Conservation (phyloP, 2,329 filamentous ascomycete genomes). For the Westerdykella ornata region DNA sequence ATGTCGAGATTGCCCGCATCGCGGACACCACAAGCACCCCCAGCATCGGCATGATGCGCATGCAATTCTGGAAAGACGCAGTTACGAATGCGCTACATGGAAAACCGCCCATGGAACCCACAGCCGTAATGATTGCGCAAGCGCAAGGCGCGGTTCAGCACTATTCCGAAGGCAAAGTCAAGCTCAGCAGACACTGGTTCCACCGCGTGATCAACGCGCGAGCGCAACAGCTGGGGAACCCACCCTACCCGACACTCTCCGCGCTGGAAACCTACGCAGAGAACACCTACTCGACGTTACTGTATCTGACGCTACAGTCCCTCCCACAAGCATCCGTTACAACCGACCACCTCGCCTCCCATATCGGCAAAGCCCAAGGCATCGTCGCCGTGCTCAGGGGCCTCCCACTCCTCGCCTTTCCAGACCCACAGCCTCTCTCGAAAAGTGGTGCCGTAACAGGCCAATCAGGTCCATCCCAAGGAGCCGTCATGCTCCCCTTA, state of each 20-base stretch:
- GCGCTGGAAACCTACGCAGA: slow-evolving; percentile 84
- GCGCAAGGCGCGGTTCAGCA: slow-evolving; percentile 55
- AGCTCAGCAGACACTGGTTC: slow-evolving; percentile 52
- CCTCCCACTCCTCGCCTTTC: slow-evolving; percentile 79
- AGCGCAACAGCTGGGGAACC: slow-evolving; percentile 75
- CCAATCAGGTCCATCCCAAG: slow-evolving; percentile 46
- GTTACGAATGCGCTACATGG: slow-evolving; percentile 71
- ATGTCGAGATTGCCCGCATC: slow-evolving; percentile 83
- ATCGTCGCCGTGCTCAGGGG: slow-evolving; percentile 83
- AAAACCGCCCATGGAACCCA: slow-evolving; percentile 78
- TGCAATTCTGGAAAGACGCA: slow-evolving; percentile 92
- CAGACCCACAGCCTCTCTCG: slow-evolving; percentile 54
- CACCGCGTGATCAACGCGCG: slow-evolving; percentile 70
- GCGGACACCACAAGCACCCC: slow-evolving; percentile 84
- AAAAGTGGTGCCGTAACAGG: slow-evolving; percentile 27
- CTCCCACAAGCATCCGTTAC: slow-evolving; percentile 75
- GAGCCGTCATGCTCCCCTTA: slow-evolving; percentile 71
- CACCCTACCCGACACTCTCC: slow-evolving; percentile 67
- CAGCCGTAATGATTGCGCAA: slow-evolving; percentile 73
- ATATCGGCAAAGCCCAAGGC: slow-evolving; percentile 89
- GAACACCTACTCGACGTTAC: slow-evolving; percentile 85
- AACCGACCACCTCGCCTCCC: slow-evolving; percentile 86
- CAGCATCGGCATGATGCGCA: slow-evolving; percentile 79
- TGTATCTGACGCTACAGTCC: slow-evolving; percentile 78
- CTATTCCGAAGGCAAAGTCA: slow-evolving; percentile 43